Conservation (phyloP, 805 yeast species). For the Yamadazyma olivae region DNA sequence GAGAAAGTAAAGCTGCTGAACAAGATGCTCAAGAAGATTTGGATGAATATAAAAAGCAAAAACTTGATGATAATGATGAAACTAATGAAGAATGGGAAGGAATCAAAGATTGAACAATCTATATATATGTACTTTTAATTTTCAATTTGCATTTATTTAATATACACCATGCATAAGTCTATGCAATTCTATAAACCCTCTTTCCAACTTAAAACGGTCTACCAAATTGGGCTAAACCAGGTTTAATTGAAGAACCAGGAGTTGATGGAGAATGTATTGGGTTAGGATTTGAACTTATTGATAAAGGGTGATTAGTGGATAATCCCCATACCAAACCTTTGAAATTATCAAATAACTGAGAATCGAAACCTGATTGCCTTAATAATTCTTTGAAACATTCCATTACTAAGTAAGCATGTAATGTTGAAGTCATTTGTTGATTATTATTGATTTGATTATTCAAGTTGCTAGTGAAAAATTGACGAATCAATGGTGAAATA, state of each 20-base stretch:
- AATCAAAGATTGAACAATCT: slow-evolving; percentile 17
- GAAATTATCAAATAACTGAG: slow-evolving; percentile 27
- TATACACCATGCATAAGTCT: slow-evolving; percentile 5
- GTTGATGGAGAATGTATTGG: slow-evolving; percentile 19
- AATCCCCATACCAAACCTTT: slow-evolving; percentile 55
- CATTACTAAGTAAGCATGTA: slow-evolving; percentile 63
- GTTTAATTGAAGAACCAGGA: slow-evolving; percentile 18
- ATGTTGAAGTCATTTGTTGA: slow-evolving; percentile 45
- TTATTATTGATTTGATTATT: slow-evolving; percentile 20
- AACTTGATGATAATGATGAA: slow-evolving; percentile 11
- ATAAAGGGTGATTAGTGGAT: slow-evolving; percentile 28
- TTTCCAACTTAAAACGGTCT: slow-evolving; percentile 18
- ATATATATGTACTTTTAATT: slow-evolving; percentile 1
- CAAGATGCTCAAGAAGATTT: slow-evolving; percentile 19
- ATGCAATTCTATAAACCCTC: too few relatives aligned
- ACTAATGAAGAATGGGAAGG: slow-evolving; percentile 23
- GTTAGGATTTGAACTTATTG: neutral
- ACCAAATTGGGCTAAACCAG: slow-evolving; percentile 28
- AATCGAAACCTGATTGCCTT: slow-evolving; percentile 23
- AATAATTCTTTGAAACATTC: slow-evolving; percentile 61
- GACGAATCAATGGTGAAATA: slow-evolving; percentile 49
- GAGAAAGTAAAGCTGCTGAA: slow-evolving; percentile 32
- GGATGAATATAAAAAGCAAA: slow-evolving; percentile 17
- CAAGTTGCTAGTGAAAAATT: slow-evolving; percentile 26
- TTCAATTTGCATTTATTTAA: slow-evolving; percentile 4